Percentiles rank a stretch among this genome's conserved stretches.
Evolutionary conservation across 805 yeast species (phyloP).

Genomic region (Cyberlindnera maritima): DNA sequence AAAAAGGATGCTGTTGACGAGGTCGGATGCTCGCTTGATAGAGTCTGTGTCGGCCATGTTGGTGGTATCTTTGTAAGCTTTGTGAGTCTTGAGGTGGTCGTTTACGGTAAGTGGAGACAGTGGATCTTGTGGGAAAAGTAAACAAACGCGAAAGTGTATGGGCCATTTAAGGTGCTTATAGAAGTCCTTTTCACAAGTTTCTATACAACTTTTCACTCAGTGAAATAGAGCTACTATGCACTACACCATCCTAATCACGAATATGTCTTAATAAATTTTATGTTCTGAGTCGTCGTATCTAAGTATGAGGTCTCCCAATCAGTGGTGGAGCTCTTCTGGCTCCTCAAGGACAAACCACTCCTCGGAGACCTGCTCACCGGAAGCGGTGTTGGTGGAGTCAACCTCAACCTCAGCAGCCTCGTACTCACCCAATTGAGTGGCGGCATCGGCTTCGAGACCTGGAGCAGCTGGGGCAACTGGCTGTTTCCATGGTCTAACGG

Average conservation of each 20-base stretch:
- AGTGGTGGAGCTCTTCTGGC: slow-evolving; percentile 49
- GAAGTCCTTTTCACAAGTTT: too few species aligned
- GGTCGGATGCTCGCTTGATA: slow-evolving; percentile 13
- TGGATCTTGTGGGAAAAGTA: not conserved
- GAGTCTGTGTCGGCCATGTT: slow-evolving; percentile 12
- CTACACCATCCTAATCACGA: too few species aligned
- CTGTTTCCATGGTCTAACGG: slow-evolving; percentile 78
- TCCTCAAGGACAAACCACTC: slow-evolving; percentile 84
- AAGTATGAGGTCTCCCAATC: too few species aligned
- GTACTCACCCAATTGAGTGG: slow-evolving; percentile 65
- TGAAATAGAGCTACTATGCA: too few species aligned
- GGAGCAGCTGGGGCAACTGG: slow-evolving; percentile 82
- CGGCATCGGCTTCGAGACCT: slow-evolving; percentile 62
- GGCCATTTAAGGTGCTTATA: too few species aligned
- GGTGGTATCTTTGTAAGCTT: not conserved
- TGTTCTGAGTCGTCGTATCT: slow-evolving; percentile 10
- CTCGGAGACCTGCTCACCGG: slow-evolving; percentile 47
- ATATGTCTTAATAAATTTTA: not conserved
- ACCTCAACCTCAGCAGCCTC: slow-evolving; percentile 75
- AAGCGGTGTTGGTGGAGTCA: slow-evolving; percentile 30
- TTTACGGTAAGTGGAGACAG: too few species aligned
- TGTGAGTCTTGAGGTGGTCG: too few species aligned
- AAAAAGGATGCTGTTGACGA: slow-evolving; percentile 14
- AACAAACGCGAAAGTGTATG: not conserved
- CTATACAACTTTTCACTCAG: too few species aligned